These are phyloP conservation scores for Solanum chilense DNA, from an alignment of 257 asterid genomes.

Conservation along the genomic window DNA sequence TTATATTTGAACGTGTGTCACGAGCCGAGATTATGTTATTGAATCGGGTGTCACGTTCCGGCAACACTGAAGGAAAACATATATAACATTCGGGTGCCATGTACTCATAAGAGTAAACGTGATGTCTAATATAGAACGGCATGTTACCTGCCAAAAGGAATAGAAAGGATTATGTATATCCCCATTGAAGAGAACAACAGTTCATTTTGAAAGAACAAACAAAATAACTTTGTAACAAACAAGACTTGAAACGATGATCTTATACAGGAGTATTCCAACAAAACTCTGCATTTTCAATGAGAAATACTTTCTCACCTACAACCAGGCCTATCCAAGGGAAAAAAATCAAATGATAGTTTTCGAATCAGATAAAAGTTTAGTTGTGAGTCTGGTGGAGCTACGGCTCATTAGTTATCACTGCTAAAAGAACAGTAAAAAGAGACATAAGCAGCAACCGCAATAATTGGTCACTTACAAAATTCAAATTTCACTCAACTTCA, in stretches of 20 bases:
- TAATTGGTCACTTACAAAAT: no score
- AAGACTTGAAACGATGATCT: neutral
- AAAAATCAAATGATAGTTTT: neutral
- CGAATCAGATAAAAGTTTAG: neutral
- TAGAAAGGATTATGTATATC: neutral
- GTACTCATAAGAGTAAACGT: constrained; percentile 11
- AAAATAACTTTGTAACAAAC: neutral
- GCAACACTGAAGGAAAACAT: no score
- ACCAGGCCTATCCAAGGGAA: neutral
- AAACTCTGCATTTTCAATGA: neutral
- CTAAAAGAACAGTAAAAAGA: no score
- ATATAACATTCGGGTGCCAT: no score
- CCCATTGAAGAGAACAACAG: neutral
- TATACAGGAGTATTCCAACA: neutral
- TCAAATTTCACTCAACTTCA: no score
- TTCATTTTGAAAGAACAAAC: neutral
- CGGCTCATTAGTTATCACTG: neutral
- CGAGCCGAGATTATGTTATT: no score
- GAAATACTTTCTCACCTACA: neutral
- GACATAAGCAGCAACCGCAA: no score
- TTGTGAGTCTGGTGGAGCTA: no score
- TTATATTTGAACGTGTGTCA: no score
- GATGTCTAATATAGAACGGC: constrained; percentile 13
- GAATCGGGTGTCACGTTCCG: no score
- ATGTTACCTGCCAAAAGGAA: constrained; percentile 20